These are phyloP conservation scores for Rhododendron ferrugineum DNA, from an alignment of 148 eudicot genomes.

Conservation along the genomic window DNA sequence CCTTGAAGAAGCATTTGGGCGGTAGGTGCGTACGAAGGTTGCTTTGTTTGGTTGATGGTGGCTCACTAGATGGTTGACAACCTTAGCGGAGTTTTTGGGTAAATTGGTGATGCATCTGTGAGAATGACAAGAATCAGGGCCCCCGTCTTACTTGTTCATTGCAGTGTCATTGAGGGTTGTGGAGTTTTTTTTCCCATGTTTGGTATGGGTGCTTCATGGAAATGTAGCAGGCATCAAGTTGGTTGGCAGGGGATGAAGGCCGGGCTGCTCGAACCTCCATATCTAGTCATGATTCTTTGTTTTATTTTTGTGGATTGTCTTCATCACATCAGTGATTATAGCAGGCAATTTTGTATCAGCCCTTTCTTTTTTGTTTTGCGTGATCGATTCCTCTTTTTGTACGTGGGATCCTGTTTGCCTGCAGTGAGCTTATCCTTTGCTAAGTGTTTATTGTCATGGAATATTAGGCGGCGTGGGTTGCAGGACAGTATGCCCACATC, in stretches of 20 bases:
- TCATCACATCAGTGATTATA: neutral
- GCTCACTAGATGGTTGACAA: neutral
- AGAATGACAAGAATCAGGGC: neutral
- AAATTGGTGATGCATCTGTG: neutral
- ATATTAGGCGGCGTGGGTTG: conserved; percentile 97
- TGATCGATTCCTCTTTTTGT: neutral
- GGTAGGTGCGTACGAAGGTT: neutral
- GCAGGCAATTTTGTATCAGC: neutral
- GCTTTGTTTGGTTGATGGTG: neutral
- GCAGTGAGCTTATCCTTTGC: neutral
- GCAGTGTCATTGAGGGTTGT: neutral
- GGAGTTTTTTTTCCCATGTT: neutral
- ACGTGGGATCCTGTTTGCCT: neutral
- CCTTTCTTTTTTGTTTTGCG: neutral
- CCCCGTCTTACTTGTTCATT: neutral
- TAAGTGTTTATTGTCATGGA: conserved; percentile 2
- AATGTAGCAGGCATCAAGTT: neutral
- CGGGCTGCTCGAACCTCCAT: neutral
- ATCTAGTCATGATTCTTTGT: neutral
- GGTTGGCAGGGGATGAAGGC: neutral
- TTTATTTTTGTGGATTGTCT: neutral
- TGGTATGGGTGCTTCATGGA: neutral
- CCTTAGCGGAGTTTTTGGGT: neutral
- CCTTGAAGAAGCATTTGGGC: neutral
- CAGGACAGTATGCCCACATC: conserved; percentile 97